Base-by-base conservation (phyloP, 2,329 filamentous ascomycete species). In the Paraphoma chrysanthemicola region DNA sequence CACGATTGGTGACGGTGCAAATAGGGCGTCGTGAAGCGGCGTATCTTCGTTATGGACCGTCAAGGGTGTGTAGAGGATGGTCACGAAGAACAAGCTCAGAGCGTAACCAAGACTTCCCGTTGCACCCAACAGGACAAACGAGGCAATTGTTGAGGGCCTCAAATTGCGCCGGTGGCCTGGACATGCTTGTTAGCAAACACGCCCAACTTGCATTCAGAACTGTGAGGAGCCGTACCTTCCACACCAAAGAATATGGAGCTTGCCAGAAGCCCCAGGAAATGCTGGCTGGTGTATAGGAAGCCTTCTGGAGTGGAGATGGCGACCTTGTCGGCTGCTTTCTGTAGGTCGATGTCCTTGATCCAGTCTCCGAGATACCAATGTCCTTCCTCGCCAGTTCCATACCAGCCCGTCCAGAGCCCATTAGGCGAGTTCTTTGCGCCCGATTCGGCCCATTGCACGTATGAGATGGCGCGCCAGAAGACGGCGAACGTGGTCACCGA, bases 281-380 rank as follows among this genome's bases (percentile, higher is more conserved):
- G 78, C 73, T 89, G 86, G 58, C 85, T 85, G 6, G 83, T 85
- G 83, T 87, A 89, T 81, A 86, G 86, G 67, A 86, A 83, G 14
- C 85, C 81, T 47, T 83, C 81, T 3, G 82, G 78, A 48, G 81
- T 83, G 64, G 84, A 82, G 6, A 83, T 78, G 4, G 86, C 76
- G 23, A 86, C 83, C 57, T 85, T 81, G 54, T 86, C 78, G 10
- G 82, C 80, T 68, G 86, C 83, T 8, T 73, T 72, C 59, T 83
- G 79, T 18, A 87, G 68, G 23, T 84, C 79, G 2, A 81, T 81
- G 36, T 87, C 82, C 44, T 76, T 80, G 56, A 86, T 68, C 86
- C 86, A 88, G 28, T 80, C 78, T 10, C 78, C 78, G 44, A 85
- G 64, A 44, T 82, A 69, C 56, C 79, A 68, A 36, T 43, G 58